Evolutionary conservation across 306 rosid genomes (phyloP), one percentile per base, ranked within the genome.

Genomic region (Alnus glutinosa): DNA sequence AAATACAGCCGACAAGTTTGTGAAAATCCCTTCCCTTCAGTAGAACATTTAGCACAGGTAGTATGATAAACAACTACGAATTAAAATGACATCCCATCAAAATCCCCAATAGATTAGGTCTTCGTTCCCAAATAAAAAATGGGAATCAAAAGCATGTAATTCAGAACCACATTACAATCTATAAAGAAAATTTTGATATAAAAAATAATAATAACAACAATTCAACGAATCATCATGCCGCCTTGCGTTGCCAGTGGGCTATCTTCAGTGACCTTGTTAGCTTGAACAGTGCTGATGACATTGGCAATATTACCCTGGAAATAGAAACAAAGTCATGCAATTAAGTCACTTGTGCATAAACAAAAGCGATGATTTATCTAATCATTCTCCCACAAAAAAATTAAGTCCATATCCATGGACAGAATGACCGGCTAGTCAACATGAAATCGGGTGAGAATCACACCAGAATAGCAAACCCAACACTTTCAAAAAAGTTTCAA

Each of bases 241-340:
- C 98, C 93, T 86, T 91, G 97, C 74, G 87, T 78, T 55, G 88
- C 89, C 84, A 85, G 98, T 23, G 86, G 71, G 64, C 93, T 96
- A 74, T 93, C 99, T 62, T 90, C 98, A 1, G 89, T 75, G 70
- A 75, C 8, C 86, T 84, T 90, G 91, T 77, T 91, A 12, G 97
- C 87, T 82, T 89, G 97, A 88, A 95, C 82, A 58, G 99, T 95
- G 68, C 84, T 79, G 73, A 93, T 95, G 23, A 95, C 98, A 67
- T 84, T 84, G 14, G 94, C 66, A 71, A 93, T 76, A 79, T 95
- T 93, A 15, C 90, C 96, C 99, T 95, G 88, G 7, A 73, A 74
- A 79, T 54, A 15, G 73, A 2, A 79, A 71, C 30, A 44, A 55
- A 18, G 67, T 69, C 57, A 80, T 9, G 7, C n/a, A 67, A 18